These are phyloP conservation scores for Pistacia integerrima DNA, from an alignment of 345 rosid species.

Conservation along the genomic window DNA sequence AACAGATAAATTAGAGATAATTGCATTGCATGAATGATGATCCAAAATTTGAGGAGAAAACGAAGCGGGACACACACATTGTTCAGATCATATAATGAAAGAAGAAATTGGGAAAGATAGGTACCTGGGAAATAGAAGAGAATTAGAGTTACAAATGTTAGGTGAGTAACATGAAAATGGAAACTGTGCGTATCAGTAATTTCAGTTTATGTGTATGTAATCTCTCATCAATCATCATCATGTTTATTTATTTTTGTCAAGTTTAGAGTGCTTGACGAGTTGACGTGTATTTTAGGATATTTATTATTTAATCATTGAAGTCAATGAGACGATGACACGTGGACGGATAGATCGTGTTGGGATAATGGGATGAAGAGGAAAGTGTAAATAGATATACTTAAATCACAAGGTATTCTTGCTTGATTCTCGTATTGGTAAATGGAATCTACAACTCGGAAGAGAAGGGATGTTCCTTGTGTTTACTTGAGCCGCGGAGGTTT, in stretches of 20 bases:
- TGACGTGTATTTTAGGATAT: neutral
- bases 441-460: no score
- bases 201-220: neutral
- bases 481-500: no score
- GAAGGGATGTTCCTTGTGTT: no score
- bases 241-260: neutral
- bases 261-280: neutral
- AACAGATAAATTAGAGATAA: neutral
- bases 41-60: neutral
- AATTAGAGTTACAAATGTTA: neutral
- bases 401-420: neutral
- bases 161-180: neutral
- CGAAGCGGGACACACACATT: neutral
- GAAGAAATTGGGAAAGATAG: neutral
- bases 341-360: conserved; percentile 2
- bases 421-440: no score
- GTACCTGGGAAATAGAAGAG: neutral
- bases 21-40: no score
- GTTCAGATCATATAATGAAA: conserved; percentile 2
- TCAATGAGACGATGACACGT: neutral
- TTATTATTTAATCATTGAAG: neutral
- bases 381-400: neutral
- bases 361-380: neutral
- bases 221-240: neutral
- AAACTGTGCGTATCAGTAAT: neutral